phyloP scores from a whole-genome alignment of 139 green algal genomes.

The Limnomonas spitsbergensis region DNA sequence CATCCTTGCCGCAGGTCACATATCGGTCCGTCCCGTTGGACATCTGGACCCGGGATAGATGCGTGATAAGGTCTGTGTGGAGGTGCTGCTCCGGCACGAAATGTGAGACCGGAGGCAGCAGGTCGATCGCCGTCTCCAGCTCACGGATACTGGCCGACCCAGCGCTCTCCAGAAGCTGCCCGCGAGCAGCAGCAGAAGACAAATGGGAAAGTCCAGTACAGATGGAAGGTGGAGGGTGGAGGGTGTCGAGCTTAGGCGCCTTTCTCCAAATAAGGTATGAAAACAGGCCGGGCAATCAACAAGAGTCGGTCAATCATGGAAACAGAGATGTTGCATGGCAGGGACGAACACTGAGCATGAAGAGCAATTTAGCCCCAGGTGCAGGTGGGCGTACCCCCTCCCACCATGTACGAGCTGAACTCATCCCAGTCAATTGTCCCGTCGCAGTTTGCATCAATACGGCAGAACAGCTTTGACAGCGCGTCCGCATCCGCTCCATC shows the following conservation, averaged over 20 bases:
- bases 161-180: slow-evolving; percentile 55
- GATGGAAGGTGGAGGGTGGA: no score
- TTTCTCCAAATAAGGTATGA: no score
- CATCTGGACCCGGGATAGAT: slow-evolving; percentile 31
- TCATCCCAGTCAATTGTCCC: slow-evolving; percentile 75
- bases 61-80: slow-evolving; percentile 46
- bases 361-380: no score
- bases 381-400: no score
- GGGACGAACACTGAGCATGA: no score
- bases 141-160: slow-evolving; percentile 42
- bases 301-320: no score
- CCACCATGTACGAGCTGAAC: slow-evolving; percentile 71
- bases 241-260: no score
- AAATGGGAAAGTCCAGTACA: no score
- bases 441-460: slow-evolving; percentile 74
- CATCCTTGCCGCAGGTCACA: slow-evolving; percentile 50
- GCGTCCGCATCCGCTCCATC: slow-evolving; percentile 47
- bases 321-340: no score
- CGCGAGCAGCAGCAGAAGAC: no score
- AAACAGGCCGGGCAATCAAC: no score
- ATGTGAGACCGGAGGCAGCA: slow-evolving; percentile 18
- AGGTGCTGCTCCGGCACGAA: slow-evolving; percentile 7
- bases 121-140: slow-evolving; percentile 39
- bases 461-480: slow-evolving; percentile 59
- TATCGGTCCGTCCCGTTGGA: slow-evolving; percentile 49